Evolutionary conservation across 2,329 filamentous ascomycete species (phyloP), one percentile per base, ranked within the genome.

Genomic region (Ophiostoma pallidulum): DNA sequence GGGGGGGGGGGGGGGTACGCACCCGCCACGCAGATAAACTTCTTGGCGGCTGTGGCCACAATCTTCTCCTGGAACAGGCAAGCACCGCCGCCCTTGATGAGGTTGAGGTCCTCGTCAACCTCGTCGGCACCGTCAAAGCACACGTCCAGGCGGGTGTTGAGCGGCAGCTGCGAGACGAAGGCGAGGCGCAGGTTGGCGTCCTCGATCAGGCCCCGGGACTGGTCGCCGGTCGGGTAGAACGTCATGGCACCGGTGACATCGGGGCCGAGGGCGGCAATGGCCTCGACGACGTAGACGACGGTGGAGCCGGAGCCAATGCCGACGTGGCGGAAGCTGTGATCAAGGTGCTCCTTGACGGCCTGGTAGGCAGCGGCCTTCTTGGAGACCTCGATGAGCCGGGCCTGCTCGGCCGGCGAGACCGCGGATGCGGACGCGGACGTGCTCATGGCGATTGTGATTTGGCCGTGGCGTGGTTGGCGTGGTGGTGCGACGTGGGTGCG

Each of bases 31-130:
- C 86, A 91, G 53, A 96, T 75, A 60, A 96, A 95, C 62, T 86
- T 86, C 66, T 80, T 85, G 4, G 88, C 84, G 42, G 84, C 78
- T 51, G 87, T 79, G 5, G 90, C 90, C 4, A 98, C 90, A 31
- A 98, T 74, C 72, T 98, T 98, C 70, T 98, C 92, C 66, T 97
- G 92, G 70, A 95, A 94, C 48, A 97, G 69, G 66, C 92, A 98
- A n/a, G 89, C 92, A 50, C 92, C 92, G 42, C 92, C 92, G 47
- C 92, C 92, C 71, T 97, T 97, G 71, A 98, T 97, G 62, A 91
- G 88, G 67, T 97, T 98, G 51, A 98, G 69, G 45, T 94, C 86
- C 40, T 87, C 82, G 62, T 98, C 92, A 28, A 98, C 89, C 70
- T 98, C 92, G 63, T 98, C 92, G 4, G 92, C 92, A 46, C 92